Conservation (phyloP, 306 rosid genomes). For the Parietaria judaica region DNA sequence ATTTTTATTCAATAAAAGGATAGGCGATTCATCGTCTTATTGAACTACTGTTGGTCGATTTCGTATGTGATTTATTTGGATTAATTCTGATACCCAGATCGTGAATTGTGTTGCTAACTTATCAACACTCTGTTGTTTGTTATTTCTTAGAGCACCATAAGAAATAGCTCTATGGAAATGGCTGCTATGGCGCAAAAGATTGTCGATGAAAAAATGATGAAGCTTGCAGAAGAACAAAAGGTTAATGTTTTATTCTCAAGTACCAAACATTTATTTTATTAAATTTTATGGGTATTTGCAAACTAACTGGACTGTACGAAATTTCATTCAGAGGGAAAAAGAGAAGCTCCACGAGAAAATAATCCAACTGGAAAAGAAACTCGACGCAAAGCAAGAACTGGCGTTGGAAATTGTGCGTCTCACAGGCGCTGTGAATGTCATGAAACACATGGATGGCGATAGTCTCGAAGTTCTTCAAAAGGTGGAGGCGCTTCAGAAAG, state of each 20-base stretch:
- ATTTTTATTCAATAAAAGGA: too few species aligned
- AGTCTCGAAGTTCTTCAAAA: slow-evolving; percentile 67
- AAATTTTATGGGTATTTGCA: slow-evolving; percentile 18
- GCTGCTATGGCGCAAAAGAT: slow-evolving; percentile 75
- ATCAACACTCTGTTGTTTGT: slow-evolving; percentile 10
- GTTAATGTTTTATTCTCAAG: slow-evolving; percentile 33
- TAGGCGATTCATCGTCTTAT: too few species aligned
- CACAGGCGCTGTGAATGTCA: slow-evolving; percentile 66
- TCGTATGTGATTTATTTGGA: too few species aligned
- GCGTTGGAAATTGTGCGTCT: slow-evolving; percentile 88
- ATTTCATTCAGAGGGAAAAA: slow-evolving; percentile 69
- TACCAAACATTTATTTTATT: slow-evolving; percentile 18
- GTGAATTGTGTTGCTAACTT: too few species aligned
- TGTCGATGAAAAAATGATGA: slow-evolving; percentile 68
- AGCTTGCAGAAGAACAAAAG: slow-evolving; percentile 93
- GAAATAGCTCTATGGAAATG: slow-evolving; percentile 66
- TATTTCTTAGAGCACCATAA: slow-evolving; percentile 46
- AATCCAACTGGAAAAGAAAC: slow-evolving; percentile 60
- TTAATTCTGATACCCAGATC: too few species aligned
- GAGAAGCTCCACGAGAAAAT: slow-evolving; percentile 76
- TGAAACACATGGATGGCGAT: slow-evolving; percentile 73
- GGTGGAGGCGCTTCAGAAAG: slow-evolving; percentile 52
- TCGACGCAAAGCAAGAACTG: slow-evolving; percentile 74
- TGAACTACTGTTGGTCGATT: too few species aligned
- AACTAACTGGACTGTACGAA: slow-evolving; percentile 11